phyloP scores from a whole-genome alignment of 768 basidiomycete genomes.

The Rhodotorula kratochvilovae region DNA sequence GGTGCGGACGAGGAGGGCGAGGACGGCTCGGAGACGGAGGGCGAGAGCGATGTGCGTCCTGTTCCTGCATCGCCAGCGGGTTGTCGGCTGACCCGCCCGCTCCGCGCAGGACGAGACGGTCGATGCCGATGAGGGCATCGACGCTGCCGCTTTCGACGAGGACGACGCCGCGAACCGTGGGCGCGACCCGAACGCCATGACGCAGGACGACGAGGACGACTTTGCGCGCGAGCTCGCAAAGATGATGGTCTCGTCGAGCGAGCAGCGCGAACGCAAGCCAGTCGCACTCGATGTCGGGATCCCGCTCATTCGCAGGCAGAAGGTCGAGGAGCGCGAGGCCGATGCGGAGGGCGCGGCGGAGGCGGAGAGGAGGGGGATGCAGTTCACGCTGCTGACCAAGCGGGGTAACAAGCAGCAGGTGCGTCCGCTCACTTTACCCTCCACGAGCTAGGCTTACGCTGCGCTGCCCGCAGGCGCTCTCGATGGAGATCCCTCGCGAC shows the following conservation, averaged over 20 bases:
- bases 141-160: constrained; percentile 33
- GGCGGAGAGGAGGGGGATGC: constrained; percentile 56
- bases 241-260: constrained; percentile 72
- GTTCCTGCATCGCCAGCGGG: neutral
- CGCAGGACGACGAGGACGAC: constrained; percentile 63
- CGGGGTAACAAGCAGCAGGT: constrained; percentile 90
- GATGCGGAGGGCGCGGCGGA: neutral
- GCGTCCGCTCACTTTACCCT: constrained; percentile 47
- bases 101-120: constrained; percentile 16
- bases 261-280: constrained; percentile 67
- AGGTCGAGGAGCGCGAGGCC: constrained; percentile 41
- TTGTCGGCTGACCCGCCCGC: neutral
- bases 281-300: constrained; percentile 34
- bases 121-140: constrained; percentile 46
- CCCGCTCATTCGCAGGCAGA: constrained; percentile 26
- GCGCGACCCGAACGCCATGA: constrained; percentile 40
- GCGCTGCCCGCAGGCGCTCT: constrained; percentile 59
- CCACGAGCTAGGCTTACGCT: neutral
- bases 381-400: constrained; percentile 87
- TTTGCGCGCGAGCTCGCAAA: constrained; percentile 94
- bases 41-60: constrained; percentile 25
- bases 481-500: constrained; percentile 79
- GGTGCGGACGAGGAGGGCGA: constrained; percentile 32
- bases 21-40: constrained; percentile 20
- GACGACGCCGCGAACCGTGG: constrained; percentile 24